These are phyloP conservation scores for Hanseniaspora uvarum DNA, from an alignment of 1,139 yeast genomes.

Conservation along the genomic window DNA sequence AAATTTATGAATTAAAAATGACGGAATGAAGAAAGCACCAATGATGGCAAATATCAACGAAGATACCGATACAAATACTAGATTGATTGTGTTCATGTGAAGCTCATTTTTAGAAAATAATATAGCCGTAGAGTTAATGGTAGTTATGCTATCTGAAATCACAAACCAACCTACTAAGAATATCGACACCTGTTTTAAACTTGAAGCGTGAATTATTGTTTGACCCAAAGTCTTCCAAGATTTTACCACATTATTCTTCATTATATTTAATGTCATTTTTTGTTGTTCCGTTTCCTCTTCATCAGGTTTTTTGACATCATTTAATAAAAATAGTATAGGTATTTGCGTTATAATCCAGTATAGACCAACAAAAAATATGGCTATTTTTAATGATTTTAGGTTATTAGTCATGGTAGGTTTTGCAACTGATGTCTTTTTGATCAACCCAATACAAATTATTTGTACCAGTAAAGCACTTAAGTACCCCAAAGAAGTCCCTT, in stretches of 20 bases:
- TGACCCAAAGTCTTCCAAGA: constrained; percentile 51
- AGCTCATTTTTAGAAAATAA: constrained; percentile 58
- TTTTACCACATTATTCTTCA: constrained; percentile 34
- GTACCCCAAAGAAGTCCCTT: constrained; percentile 59
- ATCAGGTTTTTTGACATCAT: constrained; percentile 23
- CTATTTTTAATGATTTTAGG: constrained; percentile 42
- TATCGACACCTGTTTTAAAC: constrained; percentile 48
- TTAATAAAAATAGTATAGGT: constrained; percentile 42
- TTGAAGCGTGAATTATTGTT: constrained; percentile 46
- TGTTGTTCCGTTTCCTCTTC: constrained; percentile 16
- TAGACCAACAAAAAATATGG: constrained; percentile 48
- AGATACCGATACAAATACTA: constrained; percentile 50
- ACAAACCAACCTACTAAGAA: constrained; percentile 62
- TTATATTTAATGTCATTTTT: not conserved
- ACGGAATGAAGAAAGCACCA: constrained; percentile 51
- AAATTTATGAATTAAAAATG: constrained; percentile 36
- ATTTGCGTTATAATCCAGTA: constrained; percentile 65
- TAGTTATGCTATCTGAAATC: constrained; percentile 57
- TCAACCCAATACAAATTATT: constrained; percentile 41
- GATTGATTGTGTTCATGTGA: constrained; percentile 51
- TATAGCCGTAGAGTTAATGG: constrained; percentile 64
- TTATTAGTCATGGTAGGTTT: constrained; percentile 35
- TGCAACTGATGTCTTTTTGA: constrained; percentile 21
- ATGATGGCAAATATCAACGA: constrained; percentile 53
- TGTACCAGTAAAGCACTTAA: constrained; percentile 55